These are phyloP conservation scores for Nakazawaea siamensis DNA, from an alignment of 805 yeast genomes.

Conservation along the genomic window DNA sequence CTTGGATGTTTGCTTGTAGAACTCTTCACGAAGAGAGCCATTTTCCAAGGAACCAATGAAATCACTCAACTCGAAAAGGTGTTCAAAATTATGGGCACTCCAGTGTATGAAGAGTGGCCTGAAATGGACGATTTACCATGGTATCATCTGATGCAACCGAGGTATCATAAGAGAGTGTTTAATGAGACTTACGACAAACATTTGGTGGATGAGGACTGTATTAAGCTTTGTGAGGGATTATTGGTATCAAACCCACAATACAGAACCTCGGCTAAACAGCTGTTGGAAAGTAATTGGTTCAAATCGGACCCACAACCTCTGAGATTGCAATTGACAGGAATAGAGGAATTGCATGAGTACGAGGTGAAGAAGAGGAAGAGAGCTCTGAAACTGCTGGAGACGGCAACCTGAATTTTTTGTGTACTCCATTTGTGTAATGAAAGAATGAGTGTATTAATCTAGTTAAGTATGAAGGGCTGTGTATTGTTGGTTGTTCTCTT, in stretches of 20 bases:
- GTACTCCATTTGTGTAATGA: too few relatives aligned
- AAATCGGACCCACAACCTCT: constrained; percentile 57
- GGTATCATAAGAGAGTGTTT: constrained; percentile 28
- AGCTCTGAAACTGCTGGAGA: constrained; percentile 1
- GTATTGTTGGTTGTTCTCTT: background rate
- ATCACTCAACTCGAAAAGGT: constrained; percentile 73
- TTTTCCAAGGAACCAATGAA: constrained; percentile 87
- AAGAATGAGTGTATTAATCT: too few relatives aligned
- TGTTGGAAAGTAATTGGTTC: constrained; percentile 68
- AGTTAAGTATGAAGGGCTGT: too few relatives aligned
- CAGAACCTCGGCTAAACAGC: constrained; percentile 62
- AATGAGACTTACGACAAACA: constrained; percentile 28
- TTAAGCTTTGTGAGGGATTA: constrained; percentile 57
- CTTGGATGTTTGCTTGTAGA: constrained; percentile 88
- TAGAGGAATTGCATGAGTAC: constrained; percentile 87
- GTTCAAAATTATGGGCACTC: constrained; percentile 83
- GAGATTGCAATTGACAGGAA: constrained; percentile 49
- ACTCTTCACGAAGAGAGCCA: constrained; percentile 62
- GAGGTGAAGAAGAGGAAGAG: constrained; percentile 80
- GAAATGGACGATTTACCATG: constrained; percentile 75
- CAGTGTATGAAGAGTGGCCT: constrained; percentile 69
- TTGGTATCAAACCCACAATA: constrained; percentile 60
- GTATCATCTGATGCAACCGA: constrained; percentile 79
- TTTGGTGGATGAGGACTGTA: constrained; percentile 40
- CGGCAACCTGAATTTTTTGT: too few relatives aligned